Evolutionary conservation across 306 rosid genomes (phyloP), one percentile per base, ranked within the genome.

Genomic region (Medicago lupulina): DNA sequence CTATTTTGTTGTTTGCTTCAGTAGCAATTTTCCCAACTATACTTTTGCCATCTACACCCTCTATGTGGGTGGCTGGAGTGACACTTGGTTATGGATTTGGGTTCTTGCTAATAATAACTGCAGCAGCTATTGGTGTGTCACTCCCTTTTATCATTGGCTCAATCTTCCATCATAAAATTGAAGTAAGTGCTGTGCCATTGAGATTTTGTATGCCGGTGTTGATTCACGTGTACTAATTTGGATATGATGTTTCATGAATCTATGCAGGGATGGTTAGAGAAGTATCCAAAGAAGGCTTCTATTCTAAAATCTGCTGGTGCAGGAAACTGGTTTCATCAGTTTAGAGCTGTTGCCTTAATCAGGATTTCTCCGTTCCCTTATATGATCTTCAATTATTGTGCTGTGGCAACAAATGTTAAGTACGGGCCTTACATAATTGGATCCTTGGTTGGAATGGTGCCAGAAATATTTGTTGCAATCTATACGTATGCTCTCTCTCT

Each of bases 41-140:
- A 7, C 82, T 90, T 23, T 63, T 96, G 75, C 99, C 99, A 43
- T 92, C 99, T 71, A 80, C 99, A 38, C 99, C 99, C 10, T 96
- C 99, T 70, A 92, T 96, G 97, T 92, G 98, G 99, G 85, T 92
- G 41, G 98, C 98, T 44, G 99, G 99, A 44, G 92, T 96, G 97
- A 90, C 91, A 75, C 88, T 90, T 82, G 99, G 99, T 74, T 96
- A 96, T 82, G 99, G 99, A 67, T 85, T 81, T 79, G 99, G 99
- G 19, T 96, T 96, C 84, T 84, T 96, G 79, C 77, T 96, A 5
- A 89, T 96, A 65, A 84, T 92, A 50, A 73, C 93, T 23, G 98
- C 88, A n/a, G 89, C 84, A 40, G 40, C 93, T 57, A 65, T 90
- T 15, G 99, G 99, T 69, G 89, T 96, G 18, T 92, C 99, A n/a